Evolutionary conservation across 345 rosid genomes (phyloP).

Genomic region (Hevea brasiliensis): DNA sequence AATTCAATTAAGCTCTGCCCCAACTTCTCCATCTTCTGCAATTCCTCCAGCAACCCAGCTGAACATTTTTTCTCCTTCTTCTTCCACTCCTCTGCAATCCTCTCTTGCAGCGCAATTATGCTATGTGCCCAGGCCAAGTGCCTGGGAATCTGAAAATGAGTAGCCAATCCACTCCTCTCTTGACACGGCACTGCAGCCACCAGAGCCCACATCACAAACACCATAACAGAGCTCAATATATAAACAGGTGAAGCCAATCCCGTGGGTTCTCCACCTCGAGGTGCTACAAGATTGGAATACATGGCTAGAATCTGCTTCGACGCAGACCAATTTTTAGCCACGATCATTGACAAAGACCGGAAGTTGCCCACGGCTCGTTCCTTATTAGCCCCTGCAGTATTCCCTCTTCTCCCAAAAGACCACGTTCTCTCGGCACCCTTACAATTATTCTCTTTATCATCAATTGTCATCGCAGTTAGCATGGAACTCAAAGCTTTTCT

Average conservation of each 20-base stretch:
- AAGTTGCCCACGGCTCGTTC: slow-evolving; percentile 41
- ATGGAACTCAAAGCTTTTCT: slow-evolving; percentile 64
- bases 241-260: slow-evolving; percentile 67
- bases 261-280: slow-evolving; percentile 67
- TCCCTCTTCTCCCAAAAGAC: slow-evolving; percentile 78
- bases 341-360: slow-evolving; percentile 61
- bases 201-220: slow-evolving; percentile 76
- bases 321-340: slow-evolving; percentile 91
- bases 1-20: slow-evolving; percentile 68
- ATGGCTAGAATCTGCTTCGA: slow-evolving; percentile 90
- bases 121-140: slow-evolving; percentile 77
- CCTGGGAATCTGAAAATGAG: slow-evolving; percentile 74
- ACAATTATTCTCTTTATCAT: slow-evolving; percentile 54
- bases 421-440: slow-evolving; percentile 64
- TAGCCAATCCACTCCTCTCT: slow-evolving; percentile 70
- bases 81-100: slow-evolving; percentile 95
- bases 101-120: slow-evolving; percentile 67
- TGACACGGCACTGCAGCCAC: slow-evolving; percentile 95
- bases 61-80: slow-evolving; percentile 92
- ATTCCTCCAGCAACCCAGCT: slow-evolving; percentile 73
- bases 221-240: slow-evolving; percentile 64
- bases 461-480: slow-evolving; percentile 42
- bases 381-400: slow-evolving; percentile 24
- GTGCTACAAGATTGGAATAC: slow-evolving; percentile 62
- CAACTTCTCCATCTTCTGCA: slow-evolving; percentile 79